Conservation (phyloP, 108 stramenopile genomes). For the Nannochloropsis salina region DNA sequence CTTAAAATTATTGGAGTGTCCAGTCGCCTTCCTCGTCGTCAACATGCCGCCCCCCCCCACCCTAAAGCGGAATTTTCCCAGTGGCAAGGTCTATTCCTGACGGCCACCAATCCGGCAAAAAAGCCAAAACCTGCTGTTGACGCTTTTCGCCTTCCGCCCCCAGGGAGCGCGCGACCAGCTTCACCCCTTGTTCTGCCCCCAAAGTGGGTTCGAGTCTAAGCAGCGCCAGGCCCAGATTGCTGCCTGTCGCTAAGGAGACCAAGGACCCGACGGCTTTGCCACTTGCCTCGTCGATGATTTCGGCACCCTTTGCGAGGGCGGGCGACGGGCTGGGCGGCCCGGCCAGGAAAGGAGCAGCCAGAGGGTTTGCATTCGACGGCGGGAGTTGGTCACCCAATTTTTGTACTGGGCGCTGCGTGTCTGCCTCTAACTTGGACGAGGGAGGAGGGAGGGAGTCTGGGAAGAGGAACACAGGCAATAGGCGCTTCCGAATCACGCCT, state of each 20-base stretch:
- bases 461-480: constrained; percentile 66
- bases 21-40: background rate
- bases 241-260: constrained; percentile 8
- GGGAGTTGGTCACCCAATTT: background rate
- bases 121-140: constrained; percentile 9
- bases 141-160: background rate
- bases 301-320: constrained; percentile 10
- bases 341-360: background rate
- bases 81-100: constrained; percentile 29
- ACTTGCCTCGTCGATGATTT: constrained; percentile 23
- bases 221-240: constrained; percentile 42
- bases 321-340: background rate
- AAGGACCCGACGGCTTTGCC: background rate
- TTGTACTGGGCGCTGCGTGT: background rate
- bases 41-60: background rate
- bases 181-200: background rate
- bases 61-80: constrained; percentile 29
- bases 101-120: constrained; percentile 45
- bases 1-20: background rate
- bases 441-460: background rate
- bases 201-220: constrained; percentile 31
- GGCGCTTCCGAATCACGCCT: constrained; percentile 80
- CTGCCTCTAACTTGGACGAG: background rate
- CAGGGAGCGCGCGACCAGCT: background rate
- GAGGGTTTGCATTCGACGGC: background rate